These are phyloP conservation scores for Botrytis medusae DNA, from an alignment of 2,329 filamentous ascomycete species.

Conservation along the genomic window DNA sequence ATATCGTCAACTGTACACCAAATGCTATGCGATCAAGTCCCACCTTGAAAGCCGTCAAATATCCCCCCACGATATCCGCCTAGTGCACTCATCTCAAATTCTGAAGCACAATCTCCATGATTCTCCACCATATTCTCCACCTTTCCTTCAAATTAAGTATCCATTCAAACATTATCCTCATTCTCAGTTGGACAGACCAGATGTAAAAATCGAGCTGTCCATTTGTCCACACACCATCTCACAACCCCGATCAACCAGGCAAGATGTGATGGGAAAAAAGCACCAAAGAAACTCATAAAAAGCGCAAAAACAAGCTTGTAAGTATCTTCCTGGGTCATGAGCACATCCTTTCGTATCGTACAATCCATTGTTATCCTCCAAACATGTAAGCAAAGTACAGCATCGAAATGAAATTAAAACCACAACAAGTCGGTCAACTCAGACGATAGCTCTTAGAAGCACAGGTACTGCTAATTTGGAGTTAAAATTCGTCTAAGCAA, in stretches of 20 bases:
- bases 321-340: neutral
- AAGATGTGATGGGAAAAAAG: neutral
- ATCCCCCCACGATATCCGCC: neutral
- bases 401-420: neutral
- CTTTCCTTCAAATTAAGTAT: neutral
- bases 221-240: neutral
- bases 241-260: neutral
- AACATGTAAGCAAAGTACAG: neutral
- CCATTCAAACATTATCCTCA: neutral
- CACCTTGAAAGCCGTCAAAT: neutral
- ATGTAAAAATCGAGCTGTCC: neutral
- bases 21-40: neutral
- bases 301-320: neutral
- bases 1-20: neutral
- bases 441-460: neutral
- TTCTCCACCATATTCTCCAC: no score
- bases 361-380: slow-evolving; percentile 2
- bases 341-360: neutral
- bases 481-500: neutral
- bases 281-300: neutral
- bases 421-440: neutral
- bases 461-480: neutral
- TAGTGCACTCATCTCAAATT: neutral
- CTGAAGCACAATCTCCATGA: neutral
- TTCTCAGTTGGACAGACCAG: neutral